A percentile compares a stretch with the other conserved stretches of the same genome.
These are phyloP conservation scores for Diversispora epigaea DNA, from an alignment of 192 early-diverging fungal genomes.

Conservation along the genomic window DNA sequence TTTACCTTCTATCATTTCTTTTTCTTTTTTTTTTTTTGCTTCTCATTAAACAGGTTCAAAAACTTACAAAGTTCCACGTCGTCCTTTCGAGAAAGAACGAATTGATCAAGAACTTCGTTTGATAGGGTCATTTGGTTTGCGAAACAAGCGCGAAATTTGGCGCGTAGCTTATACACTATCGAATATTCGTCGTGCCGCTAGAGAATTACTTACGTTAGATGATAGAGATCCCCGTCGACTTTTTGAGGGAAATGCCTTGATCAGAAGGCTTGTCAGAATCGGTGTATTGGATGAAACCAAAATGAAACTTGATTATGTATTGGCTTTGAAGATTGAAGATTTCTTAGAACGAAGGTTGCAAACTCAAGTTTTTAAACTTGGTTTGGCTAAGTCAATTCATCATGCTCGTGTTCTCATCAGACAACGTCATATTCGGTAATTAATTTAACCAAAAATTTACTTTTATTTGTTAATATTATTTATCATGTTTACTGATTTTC, in stretches of 20 bases:
- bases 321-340: conserved; percentile 96
- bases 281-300: conserved; percentile 97
- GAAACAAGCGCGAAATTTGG: conserved; percentile 99
- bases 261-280: conserved; percentile 97
- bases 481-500: background rate
- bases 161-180: conserved; percentile 95
- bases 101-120: conserved; percentile 93
- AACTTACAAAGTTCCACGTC: conserved; percentile 94
- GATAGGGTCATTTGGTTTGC: conserved; percentile 95
- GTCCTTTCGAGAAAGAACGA: conserved; percentile 95
- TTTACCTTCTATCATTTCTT: conserved; percentile 34
- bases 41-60: conserved; percentile 55
- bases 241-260: conserved; percentile 99
- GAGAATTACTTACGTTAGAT: conserved; percentile 97
- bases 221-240: conserved; percentile 96
- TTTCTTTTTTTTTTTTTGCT: conserved; percentile 22
- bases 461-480: background rate
- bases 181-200: conserved; percentile 99
- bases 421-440: conserved; percentile 93
- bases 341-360: conserved; percentile 96
- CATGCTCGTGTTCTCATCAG: conserved; percentile 98
- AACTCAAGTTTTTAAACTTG: conserved; percentile 98
- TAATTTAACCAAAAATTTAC: background rate
- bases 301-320: conserved; percentile 98
- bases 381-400: conserved; percentile 97